These are phyloP conservation scores for Candida boidinii DNA, from an alignment of 805 yeast genomes.

Conservation along the genomic window DNA sequence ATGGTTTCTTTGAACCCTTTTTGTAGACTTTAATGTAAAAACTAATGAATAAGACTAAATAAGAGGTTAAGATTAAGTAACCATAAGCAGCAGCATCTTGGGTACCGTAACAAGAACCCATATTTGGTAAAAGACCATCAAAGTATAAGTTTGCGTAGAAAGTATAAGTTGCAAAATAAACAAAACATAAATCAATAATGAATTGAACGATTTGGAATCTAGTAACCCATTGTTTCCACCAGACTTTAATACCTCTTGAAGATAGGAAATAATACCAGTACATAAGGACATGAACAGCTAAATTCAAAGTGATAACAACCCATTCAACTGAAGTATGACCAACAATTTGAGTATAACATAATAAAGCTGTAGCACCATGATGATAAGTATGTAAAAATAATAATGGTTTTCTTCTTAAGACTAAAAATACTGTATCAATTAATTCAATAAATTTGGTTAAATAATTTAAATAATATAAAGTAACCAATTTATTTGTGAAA, in stretches of 20 bases:
- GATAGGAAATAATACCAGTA: slow-evolving; percentile 94
- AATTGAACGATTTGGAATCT: slow-evolving; percentile 93
- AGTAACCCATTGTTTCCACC: slow-evolving; percentile 99
- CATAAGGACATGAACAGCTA: slow-evolving; percentile 93
- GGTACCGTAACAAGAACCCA: slow-evolving; percentile 84
- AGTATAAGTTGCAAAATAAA: slow-evolving; percentile 90
- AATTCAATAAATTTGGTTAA: slow-evolving; percentile 85
- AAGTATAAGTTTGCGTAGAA: slow-evolving; percentile 71
- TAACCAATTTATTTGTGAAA: slow-evolving; percentile 78
- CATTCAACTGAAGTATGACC: slow-evolving; percentile 90
- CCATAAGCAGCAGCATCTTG: slow-evolving; percentile 92
- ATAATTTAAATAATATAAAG: slow-evolving; percentile 85
- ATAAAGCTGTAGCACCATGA: slow-evolving; percentile 95
- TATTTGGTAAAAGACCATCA: slow-evolving; percentile 55
- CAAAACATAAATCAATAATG: slow-evolving; percentile 79
- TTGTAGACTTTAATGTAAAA: slow-evolving; percentile 86
- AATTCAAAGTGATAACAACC: slow-evolving; percentile 87
- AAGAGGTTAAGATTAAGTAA: slow-evolving; percentile 77
- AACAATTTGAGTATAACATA: slow-evolving; percentile 87
- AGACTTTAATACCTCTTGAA: slow-evolving; percentile 87
- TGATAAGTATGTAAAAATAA: slow-evolving; percentile 93
- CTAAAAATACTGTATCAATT: slow-evolving; percentile 85
- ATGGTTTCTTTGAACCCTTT: slow-evolving; percentile 28
- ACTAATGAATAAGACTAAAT: slow-evolving; percentile 82
- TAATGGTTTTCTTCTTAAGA: slow-evolving; percentile 83